Percentiles rank a stretch among this genome's conserved stretches.
Evolutionary conservation across 176 grass and related monocot species (phyloP).

Genomic region (Thalia dealbata): DNA sequence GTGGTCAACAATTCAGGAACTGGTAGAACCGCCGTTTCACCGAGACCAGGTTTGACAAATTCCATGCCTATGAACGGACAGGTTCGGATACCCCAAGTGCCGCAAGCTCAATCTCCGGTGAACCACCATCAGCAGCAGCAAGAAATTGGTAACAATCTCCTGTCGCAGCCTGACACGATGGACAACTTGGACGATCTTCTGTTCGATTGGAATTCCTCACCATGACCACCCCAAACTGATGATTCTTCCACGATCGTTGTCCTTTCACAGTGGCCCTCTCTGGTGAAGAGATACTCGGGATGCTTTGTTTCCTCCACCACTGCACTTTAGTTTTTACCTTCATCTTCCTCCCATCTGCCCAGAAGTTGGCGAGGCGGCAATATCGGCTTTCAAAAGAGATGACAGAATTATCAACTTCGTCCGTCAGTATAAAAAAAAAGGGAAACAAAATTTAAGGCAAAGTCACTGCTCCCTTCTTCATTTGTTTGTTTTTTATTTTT

Average conservation of each 20-base stretch:
- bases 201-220: slow-evolving; percentile 22
- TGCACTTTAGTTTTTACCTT: neutral
- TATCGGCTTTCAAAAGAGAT: too few species aligned
- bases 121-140: slow-evolving; percentile 17
- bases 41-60: slow-evolving; percentile 17
- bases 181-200: slow-evolving; percentile 20
- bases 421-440: too few species aligned
- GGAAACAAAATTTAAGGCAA: too few species aligned
- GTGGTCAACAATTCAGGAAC: neutral
- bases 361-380: too few species aligned
- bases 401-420: too few species aligned
- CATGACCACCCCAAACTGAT: neutral
- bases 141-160: slow-evolving; percentile 20
- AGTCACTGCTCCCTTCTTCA: too few species aligned
- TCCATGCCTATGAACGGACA: slow-evolving; percentile 21
- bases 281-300: too few species aligned
- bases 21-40: neutral
- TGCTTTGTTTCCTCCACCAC: neutral
- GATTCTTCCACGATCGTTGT: neutral
- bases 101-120: neutral
- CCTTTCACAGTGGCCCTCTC: neutral
- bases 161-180: slow-evolving; percentile 3
- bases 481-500: too few species aligned
- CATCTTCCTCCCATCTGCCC: neutral
- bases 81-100: slow-evolving; percentile 12